A percentile compares a stretch with the other conserved stretches of the same genome.
These are phyloP conservation scores for Talaromyces marneffei DNA, from an alignment of 2,329 filamentous ascomycete species.

Conservation along the genomic window DNA sequence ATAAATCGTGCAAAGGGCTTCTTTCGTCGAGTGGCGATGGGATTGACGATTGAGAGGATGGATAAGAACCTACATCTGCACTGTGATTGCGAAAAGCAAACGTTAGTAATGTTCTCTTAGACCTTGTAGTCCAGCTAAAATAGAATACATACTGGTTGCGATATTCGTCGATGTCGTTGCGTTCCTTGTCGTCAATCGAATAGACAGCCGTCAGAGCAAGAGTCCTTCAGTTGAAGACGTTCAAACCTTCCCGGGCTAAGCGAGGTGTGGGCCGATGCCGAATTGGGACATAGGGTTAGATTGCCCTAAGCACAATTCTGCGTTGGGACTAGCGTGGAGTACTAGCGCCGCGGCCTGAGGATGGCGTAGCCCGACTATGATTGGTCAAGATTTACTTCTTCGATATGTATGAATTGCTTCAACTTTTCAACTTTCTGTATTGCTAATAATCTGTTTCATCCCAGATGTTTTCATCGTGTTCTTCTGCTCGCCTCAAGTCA, in stretches of 20 bases:
- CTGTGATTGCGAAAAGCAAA: slow-evolving; percentile 45
- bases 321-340: not conserved
- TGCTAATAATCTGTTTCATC: slow-evolving; percentile 1
- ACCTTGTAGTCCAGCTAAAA: slow-evolving; percentile 1
- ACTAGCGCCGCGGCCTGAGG: not conserved
- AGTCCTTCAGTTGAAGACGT: slow-evolving; percentile 10
- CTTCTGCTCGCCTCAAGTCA: slow-evolving; percentile 29
- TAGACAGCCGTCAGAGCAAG: slow-evolving; percentile 17
- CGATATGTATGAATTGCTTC: not conserved
- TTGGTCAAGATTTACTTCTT: not conserved
- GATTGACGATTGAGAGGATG: slow-evolving; percentile 23
- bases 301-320: slow-evolving; percentile 31
- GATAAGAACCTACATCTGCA: slow-evolving; percentile 75
- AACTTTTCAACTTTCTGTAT: not conserved
- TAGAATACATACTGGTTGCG: slow-evolving; percentile 43
- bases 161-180: slow-evolving; percentile 34
- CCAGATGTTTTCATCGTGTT: slow-evolving; percentile 17
- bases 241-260: slow-evolving; percentile 29
- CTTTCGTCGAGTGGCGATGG: slow-evolving; percentile 18
- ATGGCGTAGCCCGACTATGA: not conserved
- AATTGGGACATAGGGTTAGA: slow-evolving; percentile 26
- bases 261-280: slow-evolving; percentile 29
- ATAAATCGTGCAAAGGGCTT: not conserved
- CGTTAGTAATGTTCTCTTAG: slow-evolving; percentile 41
- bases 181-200: slow-evolving; percentile 35